A percentile compares a stretch with the other conserved stretches of the same genome.
Conservation (phyloP, 2,329 filamentous ascomycete species). For the Dactylellina cionopaga region DNA sequence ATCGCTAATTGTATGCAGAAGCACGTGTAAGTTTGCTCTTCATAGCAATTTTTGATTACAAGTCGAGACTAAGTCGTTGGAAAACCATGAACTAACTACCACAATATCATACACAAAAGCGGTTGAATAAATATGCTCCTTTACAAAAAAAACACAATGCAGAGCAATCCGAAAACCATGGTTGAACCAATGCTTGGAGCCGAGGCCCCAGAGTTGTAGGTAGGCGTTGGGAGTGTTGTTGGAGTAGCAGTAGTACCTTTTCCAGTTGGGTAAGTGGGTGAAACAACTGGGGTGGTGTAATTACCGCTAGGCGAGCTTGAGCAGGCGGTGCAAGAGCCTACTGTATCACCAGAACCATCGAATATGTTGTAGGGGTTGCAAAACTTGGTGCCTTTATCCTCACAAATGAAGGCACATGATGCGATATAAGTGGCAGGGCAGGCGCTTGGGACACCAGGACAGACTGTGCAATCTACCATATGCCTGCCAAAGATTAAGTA, state of each 20-base stretch:
- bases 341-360: background rate
- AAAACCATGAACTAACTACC: too few species aligned
- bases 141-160: constrained; percentile 19
- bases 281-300: constrained; percentile 5
- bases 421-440: background rate
- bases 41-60: too few species aligned
- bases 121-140: too few species aligned
- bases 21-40: too few species aligned
- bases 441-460: background rate
- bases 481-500: too few species aligned
- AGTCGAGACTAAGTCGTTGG: too few species aligned
- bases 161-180: constrained; percentile 5
- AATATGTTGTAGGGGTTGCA: too few species aligned
- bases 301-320: too few species aligned
- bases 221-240: background rate
- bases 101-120: too few species aligned
- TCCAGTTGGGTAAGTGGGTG: constrained; percentile 2
- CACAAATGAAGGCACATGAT: constrained; percentile 9
- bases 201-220: constrained; percentile 7
- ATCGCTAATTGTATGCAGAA: too few species aligned
- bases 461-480: constrained; percentile 10
- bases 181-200: constrained; percentile 3
- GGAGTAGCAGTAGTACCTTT: too few species aligned
- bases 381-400: too few species aligned
- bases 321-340: constrained; percentile 1